A percentile compares a stretch with the other conserved stretches of the same genome.
Conservation (phyloP, 371 early-diverging fungal genomes). For the Basidiobolus meristosporus region DNA sequence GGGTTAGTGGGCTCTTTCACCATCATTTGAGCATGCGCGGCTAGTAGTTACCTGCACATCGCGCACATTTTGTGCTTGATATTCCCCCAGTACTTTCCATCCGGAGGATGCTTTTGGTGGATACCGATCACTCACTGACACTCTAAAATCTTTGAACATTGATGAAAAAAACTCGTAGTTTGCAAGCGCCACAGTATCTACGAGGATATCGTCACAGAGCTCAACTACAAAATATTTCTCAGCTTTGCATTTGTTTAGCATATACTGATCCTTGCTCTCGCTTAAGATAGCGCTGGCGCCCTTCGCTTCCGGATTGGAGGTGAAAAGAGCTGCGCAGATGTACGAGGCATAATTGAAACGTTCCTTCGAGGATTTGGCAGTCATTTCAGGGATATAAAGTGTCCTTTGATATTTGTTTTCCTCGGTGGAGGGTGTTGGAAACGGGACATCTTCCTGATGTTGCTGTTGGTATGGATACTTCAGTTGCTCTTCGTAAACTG, state of each 20-base stretch:
- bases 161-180: constrained; percentile 94
- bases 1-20: too few species aligned
- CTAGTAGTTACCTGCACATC: constrained; percentile 64
- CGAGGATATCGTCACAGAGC: constrained; percentile 81
- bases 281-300: constrained; percentile 64
- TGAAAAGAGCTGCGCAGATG: constrained; percentile 79
- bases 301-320: constrained; percentile 66
- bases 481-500: too few species aligned
- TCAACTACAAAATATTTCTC: constrained; percentile 75
- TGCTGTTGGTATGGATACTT: too few species aligned
- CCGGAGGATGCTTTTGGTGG: constrained; percentile 48
- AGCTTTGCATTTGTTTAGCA: constrained; percentile 76
- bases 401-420: too few species aligned
- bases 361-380: too few species aligned
- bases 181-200: constrained; percentile 76
- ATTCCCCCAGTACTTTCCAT: constrained; percentile 69
- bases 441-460: too few species aligned
- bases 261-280: constrained; percentile 85
- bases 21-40: too few species aligned
- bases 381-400: too few species aligned
- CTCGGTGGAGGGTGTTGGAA: too few species aligned
- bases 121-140: constrained; percentile 61
- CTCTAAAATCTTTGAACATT: constrained; percentile 70
- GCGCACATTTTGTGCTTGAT: constrained; percentile 62
- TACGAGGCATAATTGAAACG: constrained; percentile 84